Evolutionary conservation across 306 rosid genomes (phyloP), one percentile per base, ranked within the genome.

Genomic region (Neltuma alba): DNA sequence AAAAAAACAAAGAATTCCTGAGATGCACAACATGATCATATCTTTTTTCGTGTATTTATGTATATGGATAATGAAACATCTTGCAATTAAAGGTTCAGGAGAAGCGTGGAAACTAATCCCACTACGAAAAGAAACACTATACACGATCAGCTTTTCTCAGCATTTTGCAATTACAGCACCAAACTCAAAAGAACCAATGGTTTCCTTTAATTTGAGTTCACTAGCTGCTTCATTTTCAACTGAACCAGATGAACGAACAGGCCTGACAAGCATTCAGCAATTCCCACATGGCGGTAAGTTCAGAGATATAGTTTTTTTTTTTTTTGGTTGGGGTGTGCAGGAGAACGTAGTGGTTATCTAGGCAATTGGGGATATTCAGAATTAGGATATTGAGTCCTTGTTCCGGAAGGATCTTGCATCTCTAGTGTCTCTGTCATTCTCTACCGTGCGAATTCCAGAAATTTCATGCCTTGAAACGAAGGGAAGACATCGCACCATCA

Each of bases 401-500:
- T 83, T 70, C 28, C 45, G 42, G 70, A 76, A 82, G 44, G 79
- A 80, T 79, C 76, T 64, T 28, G 81, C 64, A 41, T 62, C 79
- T 15, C 31, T n/a, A 77, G 69, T 57, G 80, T 48, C 67, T 55
- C 12, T 76, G 63, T 10, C 45, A 80, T 55, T 67, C 78, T 70
- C 76, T 23, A 63, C 85, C 21, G 1, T 23, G 25, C 41, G 66
- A 72, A 63, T 34, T n/a, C 85, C 81, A 3, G 82, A 77, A 62
- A 85, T 47, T 55, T 16, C 77, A 54, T 74, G 76, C 88, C 92
- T 91, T 42, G 71, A 28, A 79, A 16, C 54, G 7, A 21, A 77
- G 1, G 11, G n/a, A 75, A 79, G 27, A 30, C 81, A 74, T 4
- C 15, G 34, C 68, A 62, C 27, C 4, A 45, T 76, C 15, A 80